These are phyloP conservation scores for Termitomyces sp. DNA, from an alignment of 768 basidiomycete genomes.

Conservation along the genomic window DNA sequence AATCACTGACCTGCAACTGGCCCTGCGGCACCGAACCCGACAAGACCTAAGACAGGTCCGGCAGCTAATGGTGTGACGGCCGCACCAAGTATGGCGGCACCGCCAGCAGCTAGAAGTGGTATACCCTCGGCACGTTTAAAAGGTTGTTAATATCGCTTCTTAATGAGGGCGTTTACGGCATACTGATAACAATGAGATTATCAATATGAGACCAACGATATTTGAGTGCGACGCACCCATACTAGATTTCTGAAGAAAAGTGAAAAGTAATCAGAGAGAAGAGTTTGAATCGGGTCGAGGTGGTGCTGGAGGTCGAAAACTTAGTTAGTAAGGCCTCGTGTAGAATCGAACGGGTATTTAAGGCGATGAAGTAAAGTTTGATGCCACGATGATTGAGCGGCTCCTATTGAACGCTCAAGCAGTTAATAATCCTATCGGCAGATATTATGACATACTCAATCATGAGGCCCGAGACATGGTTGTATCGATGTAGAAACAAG, in stretches of 20 bases:
- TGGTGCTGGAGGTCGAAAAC: background rate
- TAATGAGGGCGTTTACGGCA: background rate
- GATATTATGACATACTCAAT: background rate
- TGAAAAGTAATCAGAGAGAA: background rate
- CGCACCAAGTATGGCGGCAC: background rate
- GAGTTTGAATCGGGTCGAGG: no score
- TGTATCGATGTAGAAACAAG: background rate
- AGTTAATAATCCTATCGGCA: background rate
- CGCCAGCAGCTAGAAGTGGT: background rate
- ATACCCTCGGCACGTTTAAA: background rate
- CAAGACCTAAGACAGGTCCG: background rate
- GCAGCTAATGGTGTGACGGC: background rate
- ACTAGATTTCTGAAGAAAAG: background rate
- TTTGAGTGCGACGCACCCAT: background rate
- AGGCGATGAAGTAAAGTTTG: background rate
- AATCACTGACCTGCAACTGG: constrained; percentile 1
- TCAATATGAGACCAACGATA: background rate
- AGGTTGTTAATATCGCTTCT: no score
- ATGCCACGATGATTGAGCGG: background rate
- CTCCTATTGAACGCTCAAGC: background rate
- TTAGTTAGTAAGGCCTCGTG: background rate
- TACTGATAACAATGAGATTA: background rate
- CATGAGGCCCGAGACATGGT: background rate
- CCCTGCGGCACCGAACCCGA: background rate
- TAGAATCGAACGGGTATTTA: background rate